Conservation (phyloP, 73 alveolate genomes). For the Paramecium octaurelia region DNA sequence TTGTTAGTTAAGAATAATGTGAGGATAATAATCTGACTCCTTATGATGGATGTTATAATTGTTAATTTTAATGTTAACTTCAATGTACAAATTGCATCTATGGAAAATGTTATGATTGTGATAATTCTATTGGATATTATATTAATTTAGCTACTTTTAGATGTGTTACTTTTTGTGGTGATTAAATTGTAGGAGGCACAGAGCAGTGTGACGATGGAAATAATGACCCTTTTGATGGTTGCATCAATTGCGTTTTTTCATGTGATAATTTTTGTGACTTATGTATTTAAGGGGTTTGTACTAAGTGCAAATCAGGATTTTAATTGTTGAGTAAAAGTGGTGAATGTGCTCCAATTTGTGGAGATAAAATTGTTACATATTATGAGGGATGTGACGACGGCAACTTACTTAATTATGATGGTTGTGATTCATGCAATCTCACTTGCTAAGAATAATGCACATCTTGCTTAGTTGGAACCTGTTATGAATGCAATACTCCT, state of each 20-base stretch:
- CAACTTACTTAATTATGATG: not conserved
- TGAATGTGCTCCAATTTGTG: not conserved
- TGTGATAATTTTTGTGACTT: not conserved
- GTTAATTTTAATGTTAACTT: not conserved
- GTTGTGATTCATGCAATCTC: not conserved
- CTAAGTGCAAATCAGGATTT: not conserved
- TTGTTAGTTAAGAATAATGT: not conserved
- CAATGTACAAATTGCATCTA: not conserved
- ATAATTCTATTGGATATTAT: not conserved
- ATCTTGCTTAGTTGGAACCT: not conserved
- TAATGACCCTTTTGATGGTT: not conserved
- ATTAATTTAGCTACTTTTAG: not conserved
- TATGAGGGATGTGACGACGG: slow-evolving; percentile 17
- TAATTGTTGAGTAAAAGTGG: not conserved
- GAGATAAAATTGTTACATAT: not conserved
- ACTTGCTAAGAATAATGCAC: not conserved
- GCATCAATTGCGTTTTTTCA: not conserved
- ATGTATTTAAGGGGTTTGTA: not conserved
- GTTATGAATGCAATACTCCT: not conserved
- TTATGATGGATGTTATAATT: slow-evolving; percentile 1
- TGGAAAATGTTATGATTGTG: not conserved
- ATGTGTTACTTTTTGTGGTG: not conserved
- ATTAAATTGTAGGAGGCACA: not conserved
- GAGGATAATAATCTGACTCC: slow-evolving; percentile 7
- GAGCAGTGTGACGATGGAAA: not conserved